Conservation (phyloP, 345 rosid genomes). For the Euclidium syriacum region DNA sequence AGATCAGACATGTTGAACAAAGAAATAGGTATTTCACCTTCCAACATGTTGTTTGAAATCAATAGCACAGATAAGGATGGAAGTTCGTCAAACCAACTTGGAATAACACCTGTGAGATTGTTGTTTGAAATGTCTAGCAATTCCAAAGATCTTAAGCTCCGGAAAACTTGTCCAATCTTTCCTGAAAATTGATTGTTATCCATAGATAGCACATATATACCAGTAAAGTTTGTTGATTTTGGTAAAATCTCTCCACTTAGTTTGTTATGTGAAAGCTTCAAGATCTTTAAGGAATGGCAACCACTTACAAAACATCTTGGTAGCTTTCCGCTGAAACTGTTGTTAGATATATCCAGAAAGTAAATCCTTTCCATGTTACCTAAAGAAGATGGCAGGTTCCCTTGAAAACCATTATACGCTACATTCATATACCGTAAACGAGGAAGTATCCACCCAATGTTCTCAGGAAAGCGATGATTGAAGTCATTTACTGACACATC, state of each 20-base stretch:
- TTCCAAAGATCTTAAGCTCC: background rate
- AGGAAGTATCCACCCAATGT: conserved; percentile 12
- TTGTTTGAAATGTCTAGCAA: conserved; percentile 1
- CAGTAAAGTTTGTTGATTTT: background rate
- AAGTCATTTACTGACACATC: background rate
- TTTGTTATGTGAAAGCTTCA: conserved; percentile 5
- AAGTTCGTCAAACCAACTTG: conserved; percentile 8
- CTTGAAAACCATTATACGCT: background rate
- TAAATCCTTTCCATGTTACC: background rate
- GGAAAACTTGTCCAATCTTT: conserved; percentile 1
- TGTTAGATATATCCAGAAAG: background rate
- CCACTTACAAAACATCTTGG: background rate
- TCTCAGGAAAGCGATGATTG: background rate
- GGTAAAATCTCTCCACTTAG: conserved; percentile 1
- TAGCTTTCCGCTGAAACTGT: background rate
- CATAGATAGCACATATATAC: background rate
- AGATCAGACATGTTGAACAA: background rate
- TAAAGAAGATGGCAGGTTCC: background rate
- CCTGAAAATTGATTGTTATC: conserved; percentile 5
- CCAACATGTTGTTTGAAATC: background rate
- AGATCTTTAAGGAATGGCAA: background rate
- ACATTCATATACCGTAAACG: background rate
- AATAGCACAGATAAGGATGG: background rate
- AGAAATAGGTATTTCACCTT: background rate
- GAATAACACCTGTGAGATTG: background rate